Base-by-base conservation (phyloP, 148 eudicot genomes). In the Camellia japonica region DNA sequence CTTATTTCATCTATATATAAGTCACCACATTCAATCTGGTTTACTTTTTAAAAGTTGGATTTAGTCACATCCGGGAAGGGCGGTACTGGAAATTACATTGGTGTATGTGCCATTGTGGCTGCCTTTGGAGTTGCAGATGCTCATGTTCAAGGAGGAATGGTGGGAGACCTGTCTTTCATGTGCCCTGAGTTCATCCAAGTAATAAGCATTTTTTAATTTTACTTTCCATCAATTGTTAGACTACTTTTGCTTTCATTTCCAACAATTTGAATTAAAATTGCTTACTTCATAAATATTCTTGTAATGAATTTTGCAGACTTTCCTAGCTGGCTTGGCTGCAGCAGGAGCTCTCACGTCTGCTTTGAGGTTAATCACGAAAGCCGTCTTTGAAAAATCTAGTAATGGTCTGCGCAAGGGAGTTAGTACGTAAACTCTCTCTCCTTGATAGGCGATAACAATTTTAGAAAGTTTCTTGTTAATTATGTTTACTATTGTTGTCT, bases 271-370 rank as follows among this genome's bases (percentile, higher is more conserved):
- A 20, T 49, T 5, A 6, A 30, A 51, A 64, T 74, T 74, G 20
- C 14, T 65, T 42, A 58, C 14, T 75, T 54, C 0, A 19, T 67
- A 11, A 38, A 9, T 68, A 54, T 5, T 19, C 44, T 51, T 58
- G n/a, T 64, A 6, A n/a, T 55, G 42, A 15, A n/a, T 54, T 56
- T 67, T 66, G 79, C 66, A 80, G 83, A 74, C 83, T 7, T 80
- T 74, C n/a, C 38, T 80, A 44, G 83, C 74, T 43, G 79, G 83
- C 75, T 66, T 80, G 80, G 88, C 90, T 84, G 90, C 87, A 56
- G 82, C 90, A 7, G 88, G 88, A 5, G 84, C 84, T 30, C 84
- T 88, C 10, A 84, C 88, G 54, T 86, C 88, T 54, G 82, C 80
- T 67, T 68, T 86, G 74, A 85, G 90, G 73, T 73, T 88, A 59